phyloP scores from a whole-genome alignment of 805 yeast genomes.

The Ogataea zsoltii region DNA sequence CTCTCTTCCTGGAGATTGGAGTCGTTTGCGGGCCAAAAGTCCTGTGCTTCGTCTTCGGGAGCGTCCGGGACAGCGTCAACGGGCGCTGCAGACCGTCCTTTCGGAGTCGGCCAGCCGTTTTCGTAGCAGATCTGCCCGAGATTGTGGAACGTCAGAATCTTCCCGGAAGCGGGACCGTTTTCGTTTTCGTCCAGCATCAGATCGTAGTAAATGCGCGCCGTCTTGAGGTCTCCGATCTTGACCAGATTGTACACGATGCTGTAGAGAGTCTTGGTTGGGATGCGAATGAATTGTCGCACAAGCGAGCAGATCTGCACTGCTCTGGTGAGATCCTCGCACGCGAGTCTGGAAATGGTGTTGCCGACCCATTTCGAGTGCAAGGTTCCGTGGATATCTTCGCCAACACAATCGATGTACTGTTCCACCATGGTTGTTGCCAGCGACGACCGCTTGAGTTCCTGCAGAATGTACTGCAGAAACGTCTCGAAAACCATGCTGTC shows the following conservation, averaged over 20 bases:
- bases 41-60: not conserved
- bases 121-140: conserved; percentile 16
- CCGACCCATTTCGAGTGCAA: conserved; percentile 11
- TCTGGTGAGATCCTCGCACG: conserved; percentile 13
- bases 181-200: conserved; percentile 7
- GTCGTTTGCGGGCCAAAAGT: too few relatives aligned
- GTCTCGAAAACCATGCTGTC: conserved; percentile 19
- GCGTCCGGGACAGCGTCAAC: not conserved
- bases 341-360: conserved; percentile 10
- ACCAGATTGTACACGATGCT: conserved; percentile 18
- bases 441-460: conserved; percentile 7
- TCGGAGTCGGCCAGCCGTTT: conserved; percentile 20
- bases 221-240: conserved; percentile 19
- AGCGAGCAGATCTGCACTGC: conserved; percentile 10
- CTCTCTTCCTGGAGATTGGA: not conserved
- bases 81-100: too few relatives aligned
- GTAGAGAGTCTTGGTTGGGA: conserved; percentile 17
- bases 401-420: not conserved
- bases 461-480: conserved; percentile 18
- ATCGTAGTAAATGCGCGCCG: conserved; percentile 19
- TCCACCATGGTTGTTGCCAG: conserved; percentile 15
- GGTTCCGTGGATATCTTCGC: conserved; percentile 3
- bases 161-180: conserved; percentile 1
- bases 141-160: conserved; percentile 3
- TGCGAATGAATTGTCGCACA: conserved; percentile 3